Conservation (phyloP, 106 monocot genomes). For the Allium sativum region DNA sequence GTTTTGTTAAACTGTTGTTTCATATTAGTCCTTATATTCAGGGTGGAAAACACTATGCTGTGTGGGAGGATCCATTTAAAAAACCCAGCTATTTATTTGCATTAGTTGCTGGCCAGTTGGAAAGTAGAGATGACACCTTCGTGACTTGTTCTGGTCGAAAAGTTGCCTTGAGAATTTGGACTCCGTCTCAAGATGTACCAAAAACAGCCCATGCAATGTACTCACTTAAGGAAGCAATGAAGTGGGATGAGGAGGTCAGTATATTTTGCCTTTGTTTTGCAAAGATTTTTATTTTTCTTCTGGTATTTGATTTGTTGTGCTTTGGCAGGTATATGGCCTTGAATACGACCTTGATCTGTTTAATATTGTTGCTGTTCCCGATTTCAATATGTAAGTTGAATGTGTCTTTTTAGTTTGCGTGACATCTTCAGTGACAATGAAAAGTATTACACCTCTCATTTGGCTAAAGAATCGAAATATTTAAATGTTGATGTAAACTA, state of each 20-base stretch:
- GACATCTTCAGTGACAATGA: too few relatives aligned
- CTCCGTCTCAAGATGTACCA: slow-evolving; percentile 79
- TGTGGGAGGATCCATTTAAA: slow-evolving; percentile 95
- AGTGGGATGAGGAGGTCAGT: slow-evolving; percentile 96
- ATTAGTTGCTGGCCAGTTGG: slow-evolving; percentile 85
- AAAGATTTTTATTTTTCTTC: slow-evolving; percentile 3
- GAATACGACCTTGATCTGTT: slow-evolving; percentile 98
- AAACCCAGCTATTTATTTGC: slow-evolving; percentile 98
- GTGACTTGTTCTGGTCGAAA: slow-evolving; percentile 68
- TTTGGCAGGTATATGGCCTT: slow-evolving; percentile 84
- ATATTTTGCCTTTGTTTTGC: neutral
- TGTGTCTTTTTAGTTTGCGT: neutral
- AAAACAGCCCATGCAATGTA: slow-evolving; percentile 99
- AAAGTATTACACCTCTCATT: too few relatives aligned
- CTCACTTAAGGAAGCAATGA: slow-evolving; percentile 98
- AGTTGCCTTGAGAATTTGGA: slow-evolving; percentile 81
- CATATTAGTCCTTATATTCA: slow-evolving; percentile 10
- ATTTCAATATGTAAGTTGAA: slow-evolving; percentile 90
- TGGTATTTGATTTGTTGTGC: slow-evolving; percentile 3
- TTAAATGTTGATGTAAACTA: too few relatives aligned
- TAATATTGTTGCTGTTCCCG: slow-evolving; percentile 99
- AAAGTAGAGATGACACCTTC: slow-evolving; percentile 83
- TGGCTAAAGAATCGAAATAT: too few relatives aligned
- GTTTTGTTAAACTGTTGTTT: neutral
- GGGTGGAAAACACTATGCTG: slow-evolving; percentile 83